Conservation (phyloP, 768 basidiomycete genomes). For the Mrakia gelida region DNA sequence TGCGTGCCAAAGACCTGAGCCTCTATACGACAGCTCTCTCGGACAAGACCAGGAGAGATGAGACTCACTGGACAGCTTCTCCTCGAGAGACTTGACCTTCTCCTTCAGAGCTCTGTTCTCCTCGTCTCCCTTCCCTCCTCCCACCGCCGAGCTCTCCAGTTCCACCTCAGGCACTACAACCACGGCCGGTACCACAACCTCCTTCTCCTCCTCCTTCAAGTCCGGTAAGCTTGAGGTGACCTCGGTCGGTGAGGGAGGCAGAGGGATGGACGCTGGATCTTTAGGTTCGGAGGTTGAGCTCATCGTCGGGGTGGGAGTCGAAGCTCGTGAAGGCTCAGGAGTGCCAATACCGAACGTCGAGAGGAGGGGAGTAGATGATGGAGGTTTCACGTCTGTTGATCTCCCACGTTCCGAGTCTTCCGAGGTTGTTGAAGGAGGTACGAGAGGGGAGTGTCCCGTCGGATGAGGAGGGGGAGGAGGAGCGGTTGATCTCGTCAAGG, state of each 20-base stretch:
- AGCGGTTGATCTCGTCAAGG: slow-evolving; percentile 8
- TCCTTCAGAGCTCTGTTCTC: neutral
- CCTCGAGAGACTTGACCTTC: slow-evolving; percentile 10
- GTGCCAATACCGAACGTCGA: neutral
- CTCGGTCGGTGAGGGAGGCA: slow-evolving; percentile 16
- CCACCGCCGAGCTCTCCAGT: too few relatives aligned
- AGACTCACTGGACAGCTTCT: neutral
- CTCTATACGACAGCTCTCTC: neutral
- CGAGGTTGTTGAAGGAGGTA: neutral
- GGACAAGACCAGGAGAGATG: neutral
- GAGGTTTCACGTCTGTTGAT: neutral
- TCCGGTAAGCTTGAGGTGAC: neutral
- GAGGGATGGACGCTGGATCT: slow-evolving; percentile 13
- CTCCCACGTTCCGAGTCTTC: neutral
- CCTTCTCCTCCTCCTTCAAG: neutral
- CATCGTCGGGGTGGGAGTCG: neutral
- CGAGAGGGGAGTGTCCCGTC: neutral
- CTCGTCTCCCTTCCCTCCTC: neutral
- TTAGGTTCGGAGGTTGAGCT: neutral
- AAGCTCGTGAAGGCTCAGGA: neutral
- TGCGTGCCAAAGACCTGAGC: too few relatives aligned
- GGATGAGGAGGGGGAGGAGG: slow-evolving; percentile 1
- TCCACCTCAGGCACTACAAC: neutral
- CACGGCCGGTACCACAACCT: neutral
- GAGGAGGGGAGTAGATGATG: neutral